phyloP scores from a whole-genome alignment of 2,329 filamentous ascomycete genomes.

The Gyromitra esculenta region DNA sequence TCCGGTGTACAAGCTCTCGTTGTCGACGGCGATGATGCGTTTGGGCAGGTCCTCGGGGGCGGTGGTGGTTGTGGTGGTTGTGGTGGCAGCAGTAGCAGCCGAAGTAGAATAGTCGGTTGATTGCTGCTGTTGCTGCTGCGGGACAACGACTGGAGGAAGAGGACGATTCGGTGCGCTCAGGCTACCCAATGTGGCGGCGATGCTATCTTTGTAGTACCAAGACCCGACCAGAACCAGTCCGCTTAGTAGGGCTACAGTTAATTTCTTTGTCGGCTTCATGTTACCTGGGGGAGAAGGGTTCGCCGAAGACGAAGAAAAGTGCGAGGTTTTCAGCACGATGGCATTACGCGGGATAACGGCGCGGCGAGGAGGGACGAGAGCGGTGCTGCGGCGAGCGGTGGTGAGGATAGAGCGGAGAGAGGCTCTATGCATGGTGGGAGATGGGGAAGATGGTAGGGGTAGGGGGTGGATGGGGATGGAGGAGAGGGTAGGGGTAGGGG shows the following conservation, averaged over 20 bases:
- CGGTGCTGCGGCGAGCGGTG: constrained; percentile 11
- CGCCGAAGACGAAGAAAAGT: constrained; percentile 32
- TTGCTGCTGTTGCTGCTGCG: constrained; percentile 26
- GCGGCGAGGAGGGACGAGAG: constrained; percentile 3
- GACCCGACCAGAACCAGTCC: constrained; percentile 52
- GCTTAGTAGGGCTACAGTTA: constrained; percentile 62
- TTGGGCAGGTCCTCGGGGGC: constrained; percentile 35
- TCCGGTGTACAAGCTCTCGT: constrained; percentile 88
- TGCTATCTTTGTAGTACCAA: constrained; percentile 52
- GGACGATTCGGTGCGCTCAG: neutral
- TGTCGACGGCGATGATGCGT: constrained; percentile 85
- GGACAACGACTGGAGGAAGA: constrained; percentile 5
- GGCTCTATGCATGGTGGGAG: constrained; percentile 33
- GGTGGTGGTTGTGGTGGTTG: neutral
- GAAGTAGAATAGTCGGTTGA: constrained; percentile 16
- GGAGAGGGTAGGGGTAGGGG: neutral
- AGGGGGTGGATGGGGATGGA: neutral
- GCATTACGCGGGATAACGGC: constrained; percentile 43
- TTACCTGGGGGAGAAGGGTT: constrained; percentile 26
- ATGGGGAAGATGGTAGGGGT: constrained; percentile 1
- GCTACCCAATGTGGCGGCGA: constrained; percentile 31
- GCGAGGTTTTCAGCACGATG: constrained; percentile 32
- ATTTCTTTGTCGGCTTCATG: constrained; percentile 64
- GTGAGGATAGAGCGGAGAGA: constrained; percentile 24
- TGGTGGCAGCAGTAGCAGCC: neutral